Evolutionary conservation across 2,329 filamentous ascomycete species (phyloP).

Genomic region (Helicocarpus griseus): DNA sequence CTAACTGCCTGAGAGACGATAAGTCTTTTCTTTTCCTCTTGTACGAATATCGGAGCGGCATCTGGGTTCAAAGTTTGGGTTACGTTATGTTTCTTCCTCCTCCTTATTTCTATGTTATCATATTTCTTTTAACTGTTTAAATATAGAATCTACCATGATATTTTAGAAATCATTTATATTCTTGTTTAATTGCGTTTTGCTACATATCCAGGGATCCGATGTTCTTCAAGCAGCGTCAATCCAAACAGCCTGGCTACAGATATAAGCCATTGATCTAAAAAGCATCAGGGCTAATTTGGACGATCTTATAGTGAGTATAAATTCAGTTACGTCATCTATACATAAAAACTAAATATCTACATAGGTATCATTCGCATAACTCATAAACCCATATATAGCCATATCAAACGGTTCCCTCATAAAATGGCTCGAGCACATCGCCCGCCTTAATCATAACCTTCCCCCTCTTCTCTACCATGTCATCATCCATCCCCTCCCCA

Average conservation of each 20-base stretch:
- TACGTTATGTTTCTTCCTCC: background rate
- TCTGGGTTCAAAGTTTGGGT: background rate
- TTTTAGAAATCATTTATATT: background rate
- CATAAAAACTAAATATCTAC: background rate
- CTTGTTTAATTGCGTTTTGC: no score
- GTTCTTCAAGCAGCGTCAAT: no score
- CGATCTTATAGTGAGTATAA: no score
- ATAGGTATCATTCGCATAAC: background rate
- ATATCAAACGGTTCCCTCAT: conserved; percentile 8
- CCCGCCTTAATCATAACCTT: conserved; percentile 28
- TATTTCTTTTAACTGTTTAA: background rate
- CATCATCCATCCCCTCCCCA: conserved; percentile 5
- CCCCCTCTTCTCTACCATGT: background rate
- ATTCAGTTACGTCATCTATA: background rate
- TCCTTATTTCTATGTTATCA: background rate
- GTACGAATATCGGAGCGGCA: conserved; percentile 1
- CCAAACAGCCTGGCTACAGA: no score
- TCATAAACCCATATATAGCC: background rate
- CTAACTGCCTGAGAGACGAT: background rate
- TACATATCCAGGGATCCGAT: no score
- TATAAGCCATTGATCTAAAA: no score
- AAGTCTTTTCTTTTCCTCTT: background rate
- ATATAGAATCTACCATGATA: background rate
- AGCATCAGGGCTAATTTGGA: no score
- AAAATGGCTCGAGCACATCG: conserved; percentile 27